A percentile compares a stretch with the other conserved stretches of the same genome.
Conservation (phyloP, 1,284 basidiomycete genomes). For the Microbotryum scabiosae region DNA sequence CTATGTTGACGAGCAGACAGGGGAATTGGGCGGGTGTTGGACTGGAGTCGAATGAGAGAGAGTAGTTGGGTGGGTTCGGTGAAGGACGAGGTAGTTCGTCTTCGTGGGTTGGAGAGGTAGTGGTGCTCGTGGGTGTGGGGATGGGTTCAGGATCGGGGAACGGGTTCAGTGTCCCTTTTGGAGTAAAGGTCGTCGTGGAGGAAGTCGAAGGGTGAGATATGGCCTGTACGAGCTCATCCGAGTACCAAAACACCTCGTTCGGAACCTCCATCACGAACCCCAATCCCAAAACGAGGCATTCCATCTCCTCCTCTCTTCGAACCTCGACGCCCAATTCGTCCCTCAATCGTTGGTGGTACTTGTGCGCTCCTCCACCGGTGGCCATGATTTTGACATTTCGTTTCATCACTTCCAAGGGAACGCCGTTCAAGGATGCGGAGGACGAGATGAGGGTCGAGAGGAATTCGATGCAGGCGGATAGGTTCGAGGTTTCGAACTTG, state of each 20-base stretch:
- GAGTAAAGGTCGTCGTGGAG: slow-evolving; percentile 12
- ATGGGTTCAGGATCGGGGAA: slow-evolving; percentile 13
- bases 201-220: slow-evolving; percentile 55
- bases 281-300: slow-evolving; percentile 91
- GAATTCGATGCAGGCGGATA: slow-evolving; percentile 78
- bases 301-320: slow-evolving; percentile 93
- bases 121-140: slow-evolving; percentile 20
- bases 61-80: slow-evolving; percentile 81
- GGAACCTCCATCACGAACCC: slow-evolving; percentile 96
- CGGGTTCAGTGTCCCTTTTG: slow-evolving; percentile 10
- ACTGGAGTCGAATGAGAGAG: slow-evolving; percentile 70
- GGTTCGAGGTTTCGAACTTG: slow-evolving; percentile 88
- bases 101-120: not conserved
- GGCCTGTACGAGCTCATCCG: slow-evolving; percentile 85
- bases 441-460: slow-evolving; percentile 78
- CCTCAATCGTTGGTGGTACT: slow-evolving; percentile 77
- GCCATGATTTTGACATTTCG: slow-evolving; percentile 92
- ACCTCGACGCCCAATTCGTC: slow-evolving; percentile 64
- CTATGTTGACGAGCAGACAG: slow-evolving; percentile 95
- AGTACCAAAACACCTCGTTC: slow-evolving; percentile 97
- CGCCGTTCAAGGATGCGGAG: slow-evolving; percentile 78
- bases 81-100: slow-evolving; percentile 71
- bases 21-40: slow-evolving; percentile 67
- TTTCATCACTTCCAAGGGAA: slow-evolving; percentile 84
- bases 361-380: slow-evolving; percentile 94